Percentiles rank a stretch among this genome's conserved stretches.
Conservation (phyloP, 2,329 filamentous ascomycete species). For the Cordyceps pruinosa region DNA sequence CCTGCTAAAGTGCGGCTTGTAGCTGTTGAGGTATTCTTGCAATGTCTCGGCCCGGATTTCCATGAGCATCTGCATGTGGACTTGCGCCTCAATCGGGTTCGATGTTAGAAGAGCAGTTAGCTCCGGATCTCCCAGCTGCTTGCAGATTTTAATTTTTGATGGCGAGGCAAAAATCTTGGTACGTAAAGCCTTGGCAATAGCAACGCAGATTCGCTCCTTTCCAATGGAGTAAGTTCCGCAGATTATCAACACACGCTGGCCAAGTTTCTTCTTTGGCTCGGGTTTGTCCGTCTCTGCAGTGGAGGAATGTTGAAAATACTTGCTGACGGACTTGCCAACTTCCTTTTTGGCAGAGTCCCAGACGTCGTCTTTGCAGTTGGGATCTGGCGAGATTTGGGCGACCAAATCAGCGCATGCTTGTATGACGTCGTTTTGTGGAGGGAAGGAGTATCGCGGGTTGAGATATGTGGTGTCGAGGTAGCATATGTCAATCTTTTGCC, state of each 20-base stretch:
- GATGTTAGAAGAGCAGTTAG: constrained; percentile 69
- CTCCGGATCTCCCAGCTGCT: constrained; percentile 78
- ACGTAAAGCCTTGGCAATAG: constrained; percentile 77
- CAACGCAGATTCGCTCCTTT: constrained; percentile 91
- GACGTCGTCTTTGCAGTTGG: constrained; percentile 39
- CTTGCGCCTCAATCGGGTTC: constrained; percentile 77
- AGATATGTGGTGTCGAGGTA: constrained; percentile 97
- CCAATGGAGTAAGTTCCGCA: constrained; percentile 97
- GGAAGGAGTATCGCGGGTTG: constrained; percentile 92
- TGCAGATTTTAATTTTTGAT: constrained; percentile 76
- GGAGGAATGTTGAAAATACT: constrained; percentile 40
- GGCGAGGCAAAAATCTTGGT: constrained; percentile 86
- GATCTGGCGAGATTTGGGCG: constrained; percentile 63
- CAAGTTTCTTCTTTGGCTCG: constrained; percentile 21
- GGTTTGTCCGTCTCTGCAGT: constrained; percentile 19
- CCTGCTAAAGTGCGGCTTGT: constrained; percentile 74
- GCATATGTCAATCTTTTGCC: constrained; percentile 89
- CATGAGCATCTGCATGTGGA: constrained; percentile 96
- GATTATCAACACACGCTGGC: constrained; percentile 71
- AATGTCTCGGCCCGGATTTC: constrained; percentile 89
- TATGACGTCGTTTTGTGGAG: constrained; percentile 81
- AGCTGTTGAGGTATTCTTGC: constrained; percentile 75
- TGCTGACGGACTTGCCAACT: constrained; percentile 40
- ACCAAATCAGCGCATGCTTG: constrained; percentile 82
- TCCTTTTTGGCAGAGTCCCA: constrained; percentile 39